Percentiles rank a stretch among this genome's conserved stretches.
Conservation (phyloP, 805 yeast species). For the Sugiyamaella lignohabitans region DNA sequence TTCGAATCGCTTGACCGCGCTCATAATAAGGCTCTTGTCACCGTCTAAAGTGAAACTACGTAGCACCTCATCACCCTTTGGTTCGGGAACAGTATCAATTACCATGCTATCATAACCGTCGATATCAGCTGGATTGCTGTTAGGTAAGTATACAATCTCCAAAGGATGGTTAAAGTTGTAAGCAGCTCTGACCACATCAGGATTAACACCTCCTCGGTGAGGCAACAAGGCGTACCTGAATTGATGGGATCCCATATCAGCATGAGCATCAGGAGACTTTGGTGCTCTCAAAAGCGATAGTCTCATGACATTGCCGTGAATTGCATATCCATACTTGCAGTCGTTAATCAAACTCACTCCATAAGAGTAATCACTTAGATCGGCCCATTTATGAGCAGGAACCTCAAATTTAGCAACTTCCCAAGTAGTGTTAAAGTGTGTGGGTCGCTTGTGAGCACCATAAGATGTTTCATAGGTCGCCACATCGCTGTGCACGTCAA, state of each 20-base stretch:
- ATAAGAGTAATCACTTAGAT: constrained; percentile 75
- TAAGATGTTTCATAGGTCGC: constrained; percentile 93
- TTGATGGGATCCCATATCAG: constrained; percentile 86
- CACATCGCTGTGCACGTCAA: constrained; percentile 62
- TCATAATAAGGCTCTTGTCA: constrained; percentile 55
- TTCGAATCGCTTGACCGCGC: constrained; percentile 82
- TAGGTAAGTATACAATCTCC: constrained; percentile 18
- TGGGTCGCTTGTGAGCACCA: constrained; percentile 86
- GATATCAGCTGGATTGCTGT: not conserved
- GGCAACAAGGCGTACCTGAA: constrained; percentile 83
- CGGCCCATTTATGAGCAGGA: constrained; percentile 90
- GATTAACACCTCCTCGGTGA: constrained; percentile 60
- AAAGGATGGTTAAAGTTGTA: constrained; percentile 68
- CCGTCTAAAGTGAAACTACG: constrained; percentile 38
- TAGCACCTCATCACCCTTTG: constrained; percentile 20
- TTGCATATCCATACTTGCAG: constrained; percentile 84
- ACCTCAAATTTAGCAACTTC: constrained; percentile 96
- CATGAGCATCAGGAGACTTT: constrained; percentile 88
- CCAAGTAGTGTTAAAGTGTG: constrained; percentile 94
- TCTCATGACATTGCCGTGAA: constrained; percentile 89
- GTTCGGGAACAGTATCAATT: not conserved
- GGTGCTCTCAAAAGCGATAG: constrained; percentile 83
- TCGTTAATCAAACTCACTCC: constrained; percentile 84
- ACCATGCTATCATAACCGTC: constrained; percentile 1
- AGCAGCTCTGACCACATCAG: constrained; percentile 65